A percentile compares a stretch with the other conserved stretches of the same genome.
Evolutionary conservation across 2,329 filamentous ascomycete species (phyloP).

Genomic region (Hypomyces perniciosus): DNA sequence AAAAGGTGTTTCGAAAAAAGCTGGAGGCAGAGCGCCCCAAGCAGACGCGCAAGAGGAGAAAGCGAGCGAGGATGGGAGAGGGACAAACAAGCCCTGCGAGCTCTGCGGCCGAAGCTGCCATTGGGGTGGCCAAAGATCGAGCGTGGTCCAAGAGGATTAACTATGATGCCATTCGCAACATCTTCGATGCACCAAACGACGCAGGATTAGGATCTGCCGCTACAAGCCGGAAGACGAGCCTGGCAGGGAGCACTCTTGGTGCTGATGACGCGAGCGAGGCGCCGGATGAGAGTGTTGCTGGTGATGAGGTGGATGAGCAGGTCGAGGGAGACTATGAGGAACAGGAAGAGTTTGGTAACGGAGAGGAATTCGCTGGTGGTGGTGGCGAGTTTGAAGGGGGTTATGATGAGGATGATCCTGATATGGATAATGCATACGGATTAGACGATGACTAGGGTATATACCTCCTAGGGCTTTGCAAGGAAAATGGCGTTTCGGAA

Average conservation of each 20-base stretch:
- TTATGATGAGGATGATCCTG: constrained; percentile 31
- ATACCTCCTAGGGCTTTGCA: background rate
- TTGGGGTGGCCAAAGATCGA: constrained; percentile 60
- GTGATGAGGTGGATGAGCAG: constrained; percentile 28
- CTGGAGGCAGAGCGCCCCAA: constrained; percentile 52
- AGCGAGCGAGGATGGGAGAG: constrained; percentile 55
- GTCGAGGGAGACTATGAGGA: constrained; percentile 33
- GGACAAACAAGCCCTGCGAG: constrained; percentile 60
- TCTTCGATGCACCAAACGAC: constrained; percentile 44
- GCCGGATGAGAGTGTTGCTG: constrained; percentile 31
- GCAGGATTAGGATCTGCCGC: constrained; percentile 44
- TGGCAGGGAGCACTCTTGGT: constrained; percentile 31
- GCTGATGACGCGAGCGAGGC: constrained; percentile 30
- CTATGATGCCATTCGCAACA: constrained; percentile 56
- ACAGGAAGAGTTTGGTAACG: constrained; percentile 26
- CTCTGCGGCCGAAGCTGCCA: constrained; percentile 63
- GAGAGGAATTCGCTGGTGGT: constrained; percentile 28
- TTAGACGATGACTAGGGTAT: constrained; percentile 20
- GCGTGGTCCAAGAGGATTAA: constrained; percentile 71
- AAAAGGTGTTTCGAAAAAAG: constrained; percentile 72
- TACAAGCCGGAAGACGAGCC: constrained; percentile 40
- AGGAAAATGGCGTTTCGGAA: background rate
- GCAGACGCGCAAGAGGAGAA: constrained; percentile 49
- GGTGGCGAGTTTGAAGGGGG: constrained; percentile 29
- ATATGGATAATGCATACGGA: constrained; percentile 33